phyloP scores from a whole-genome alignment of 768 basidiomycete genomes.

The Tulasnella sp. region DNA sequence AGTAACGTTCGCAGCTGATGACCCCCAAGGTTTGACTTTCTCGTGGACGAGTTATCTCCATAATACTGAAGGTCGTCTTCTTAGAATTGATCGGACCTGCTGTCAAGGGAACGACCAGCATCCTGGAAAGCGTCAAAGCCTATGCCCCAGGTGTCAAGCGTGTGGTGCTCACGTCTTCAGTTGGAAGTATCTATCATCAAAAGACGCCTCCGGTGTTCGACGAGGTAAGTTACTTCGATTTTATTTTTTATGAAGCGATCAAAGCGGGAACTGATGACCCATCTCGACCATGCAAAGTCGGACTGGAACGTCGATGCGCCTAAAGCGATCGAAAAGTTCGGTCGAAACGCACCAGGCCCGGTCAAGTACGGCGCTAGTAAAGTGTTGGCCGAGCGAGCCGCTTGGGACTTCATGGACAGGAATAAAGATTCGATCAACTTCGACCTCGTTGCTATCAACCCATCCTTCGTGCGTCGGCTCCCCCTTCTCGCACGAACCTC shows the following conservation, averaged over 20 bases:
- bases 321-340: conserved; percentile 37
- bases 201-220: conserved; percentile 6
- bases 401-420: conserved; percentile 37
- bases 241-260: not conserved
- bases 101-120: conserved; percentile 39
- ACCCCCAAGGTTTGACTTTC: conserved; percentile 29
- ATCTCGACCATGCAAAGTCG: conserved; percentile 7
- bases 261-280: not conserved
- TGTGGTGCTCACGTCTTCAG: conserved; percentile 41
- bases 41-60: not conserved
- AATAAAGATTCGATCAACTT: conserved; percentile 33
- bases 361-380: conserved; percentile 37
- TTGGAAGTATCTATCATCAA: conserved; percentile 38
- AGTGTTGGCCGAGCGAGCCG: conserved; percentile 38
- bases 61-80: not conserved
- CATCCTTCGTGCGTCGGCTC: conserved; percentile 32
- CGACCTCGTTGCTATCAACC: conserved; percentile 36
- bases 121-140: conserved; percentile 38
- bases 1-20: conserved; percentile 34
- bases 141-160: conserved; percentile 37
- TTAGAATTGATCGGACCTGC: conserved; percentile 42
- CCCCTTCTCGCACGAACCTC: not conserved
- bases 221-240: conserved; percentile 9
- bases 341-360: conserved; percentile 34
- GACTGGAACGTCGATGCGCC: conserved; percentile 40